Evolutionary conservation across 75 land plant species (phyloP), one percentile per base, ranked within the genome.

Genomic region (Larix kaempferi): DNA sequence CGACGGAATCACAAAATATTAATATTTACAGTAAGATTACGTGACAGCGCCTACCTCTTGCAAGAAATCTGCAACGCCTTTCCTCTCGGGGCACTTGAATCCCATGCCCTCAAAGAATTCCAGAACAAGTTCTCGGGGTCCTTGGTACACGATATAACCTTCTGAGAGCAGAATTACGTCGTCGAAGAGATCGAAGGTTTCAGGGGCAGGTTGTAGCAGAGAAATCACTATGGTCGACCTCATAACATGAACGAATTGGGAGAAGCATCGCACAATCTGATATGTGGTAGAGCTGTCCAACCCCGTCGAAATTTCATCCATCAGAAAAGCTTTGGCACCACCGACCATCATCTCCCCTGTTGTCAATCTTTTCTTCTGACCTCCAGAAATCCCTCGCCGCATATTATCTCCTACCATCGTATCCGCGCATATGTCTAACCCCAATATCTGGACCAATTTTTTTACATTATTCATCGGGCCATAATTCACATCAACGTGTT

Each of bases 341-440:
- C 92, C 92, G 33, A 89, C 91, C 13, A 89, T 62, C 91, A 89
- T 89, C 76, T 89, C 91, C 11, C 91, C 95, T 59, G 95, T 92
- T 33, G 95, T 92, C 25, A 92, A 86, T 23, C 95, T 86, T 78
- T 91, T 92, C 82, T 82, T 91, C 67, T 92, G 95, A 74, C 95
- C 95, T 54, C 95, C 95, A 27, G 95, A 92, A 6, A 92, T 88
- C 0, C 95, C 95, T 44, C 93, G 86, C 0, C 74, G 13, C 93
- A 92, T 91, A 60, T 60, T 84, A 82, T 91, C 84, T 65, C 95
- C 95, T 10, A 92, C 89, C 78, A 90, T 71, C n/a, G 88, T 88
- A 66, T 92, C 91, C 37, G 93, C 85, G 60, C 95, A 92, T 11
- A 88, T 74, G 6, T 92, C 95, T 60, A 92, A 72, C 22, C 95